Evolutionary conservation across 2,329 filamentous ascomycete species (phyloP).

Genomic region (Monosporascus sp.): DNA sequence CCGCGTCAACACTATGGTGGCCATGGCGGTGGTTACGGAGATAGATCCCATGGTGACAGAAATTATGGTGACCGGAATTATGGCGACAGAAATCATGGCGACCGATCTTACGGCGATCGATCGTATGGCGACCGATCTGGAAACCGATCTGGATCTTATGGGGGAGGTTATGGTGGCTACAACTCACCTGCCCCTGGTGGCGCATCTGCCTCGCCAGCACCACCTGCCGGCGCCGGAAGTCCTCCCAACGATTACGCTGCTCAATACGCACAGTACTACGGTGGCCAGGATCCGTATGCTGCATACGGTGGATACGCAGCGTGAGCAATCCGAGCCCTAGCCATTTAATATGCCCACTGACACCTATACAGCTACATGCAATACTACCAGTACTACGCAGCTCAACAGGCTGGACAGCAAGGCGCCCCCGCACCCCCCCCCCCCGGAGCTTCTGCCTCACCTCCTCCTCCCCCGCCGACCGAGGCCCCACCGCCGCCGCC

Average conservation of each 20-base stretch:
- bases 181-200: constrained; percentile 34
- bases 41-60: constrained; percentile 30
- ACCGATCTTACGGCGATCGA: constrained; percentile 18
- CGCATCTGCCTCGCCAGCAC: constrained; percentile 33
- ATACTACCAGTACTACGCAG: constrained; percentile 66
- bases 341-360: background rate
- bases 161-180: constrained; percentile 30
- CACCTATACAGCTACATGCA: constrained; percentile 49
- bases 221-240: constrained; percentile 31
- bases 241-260: constrained; percentile 61
- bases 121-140: constrained; percentile 27
- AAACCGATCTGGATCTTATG: constrained; percentile 14
- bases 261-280: constrained; percentile 81
- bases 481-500: constrained; percentile 60
- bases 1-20: constrained; percentile 57
- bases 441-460: constrained; percentile 41
- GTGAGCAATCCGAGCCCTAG: constrained; percentile 34
- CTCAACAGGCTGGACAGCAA: constrained; percentile 45
- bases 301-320: constrained; percentile 85
- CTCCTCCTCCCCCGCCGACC: constrained; percentile 54
- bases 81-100: constrained; percentile 32
- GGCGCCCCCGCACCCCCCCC: constrained; percentile 35
- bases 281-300: constrained; percentile 74
- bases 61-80: constrained; percentile 28
- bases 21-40: constrained; percentile 35